phyloP scores from a whole-genome alignment of 2,329 filamentous ascomycete genomes.

The Chaetoscypha palmicola region DNA sequence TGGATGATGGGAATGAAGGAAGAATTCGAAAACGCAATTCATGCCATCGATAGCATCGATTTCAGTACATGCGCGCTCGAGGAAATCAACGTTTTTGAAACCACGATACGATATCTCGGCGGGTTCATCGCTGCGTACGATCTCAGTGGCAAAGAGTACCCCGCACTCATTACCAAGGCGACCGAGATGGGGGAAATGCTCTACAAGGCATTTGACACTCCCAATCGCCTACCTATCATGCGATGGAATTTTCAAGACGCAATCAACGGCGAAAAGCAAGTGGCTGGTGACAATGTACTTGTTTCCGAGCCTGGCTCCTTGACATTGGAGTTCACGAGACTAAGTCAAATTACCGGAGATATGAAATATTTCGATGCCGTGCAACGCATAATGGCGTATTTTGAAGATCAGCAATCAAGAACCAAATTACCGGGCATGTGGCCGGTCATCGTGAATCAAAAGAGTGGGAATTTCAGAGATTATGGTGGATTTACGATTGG shows the following conservation, averaged over 20 bases:
- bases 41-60: conserved; percentile 59
- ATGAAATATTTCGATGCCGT: conserved; percentile 54
- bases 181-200: conserved; percentile 29
- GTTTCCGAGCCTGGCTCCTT: conserved; percentile 50
- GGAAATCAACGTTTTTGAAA: conserved; percentile 32
- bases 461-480: conserved; percentile 48
- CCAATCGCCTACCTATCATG: conserved; percentile 1
- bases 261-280: conserved; percentile 44
- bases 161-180: conserved; percentile 27
- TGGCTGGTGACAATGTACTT: conserved; percentile 43
- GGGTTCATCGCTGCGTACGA: conserved; percentile 33
- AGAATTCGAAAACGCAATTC: conserved; percentile 55
- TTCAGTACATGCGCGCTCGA: conserved; percentile 18
- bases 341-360: conserved; percentile 55
- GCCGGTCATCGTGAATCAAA: conserved; percentile 44
- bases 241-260: conserved; percentile 1
- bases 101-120: conserved; percentile 34
- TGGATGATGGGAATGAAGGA: conserved; percentile 77
- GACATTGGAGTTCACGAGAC: conserved; percentile 52
- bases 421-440: conserved; percentile 54
- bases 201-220: conserved; percentile 36
- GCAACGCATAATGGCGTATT: conserved; percentile 46
- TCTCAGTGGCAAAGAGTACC: conserved; percentile 10
- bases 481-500: conserved; percentile 43
- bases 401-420: conserved; percentile 44